Percentiles rank a stretch among this genome's conserved stretches.
phyloP scores from a whole-genome alignment of 1,284 basidiomycete genomes.

The Trichosporon sp. region DNA sequence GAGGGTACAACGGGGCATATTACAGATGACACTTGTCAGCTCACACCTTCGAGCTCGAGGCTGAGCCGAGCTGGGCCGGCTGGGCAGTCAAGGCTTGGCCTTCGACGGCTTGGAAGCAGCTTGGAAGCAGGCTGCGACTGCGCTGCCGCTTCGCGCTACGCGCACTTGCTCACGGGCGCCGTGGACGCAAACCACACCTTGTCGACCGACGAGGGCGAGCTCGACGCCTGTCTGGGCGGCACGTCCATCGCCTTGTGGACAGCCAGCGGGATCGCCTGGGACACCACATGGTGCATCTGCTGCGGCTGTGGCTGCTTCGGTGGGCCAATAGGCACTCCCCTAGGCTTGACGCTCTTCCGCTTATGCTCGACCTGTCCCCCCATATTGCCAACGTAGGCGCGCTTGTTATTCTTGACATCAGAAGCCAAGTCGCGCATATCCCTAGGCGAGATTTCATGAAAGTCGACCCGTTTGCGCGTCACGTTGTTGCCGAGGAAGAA shows the following conservation, averaged over 20 bases:
- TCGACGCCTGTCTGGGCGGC: neutral
- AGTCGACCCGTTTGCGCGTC: neutral
- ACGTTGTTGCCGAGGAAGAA: constrained; percentile 3
- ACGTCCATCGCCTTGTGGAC: too few species aligned
- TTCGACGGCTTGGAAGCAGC: too few species aligned
- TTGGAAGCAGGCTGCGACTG: too few species aligned
- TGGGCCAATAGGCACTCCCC: neutral
- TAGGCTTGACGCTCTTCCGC: neutral
- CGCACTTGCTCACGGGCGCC: neutral
- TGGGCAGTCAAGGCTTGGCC: too few species aligned
- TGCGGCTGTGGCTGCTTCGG: too few species aligned
- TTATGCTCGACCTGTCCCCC: neutral
- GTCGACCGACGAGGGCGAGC: neutral
- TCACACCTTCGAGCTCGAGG: too few species aligned
- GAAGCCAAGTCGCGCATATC: neutral
- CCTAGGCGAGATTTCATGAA: neutral
- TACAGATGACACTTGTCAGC: too few species aligned
- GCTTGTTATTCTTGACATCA: neutral
- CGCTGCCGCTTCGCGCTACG: too few species aligned
- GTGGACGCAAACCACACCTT: neutral
- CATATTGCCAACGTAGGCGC: neutral
- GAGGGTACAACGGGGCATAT: too few species aligned
- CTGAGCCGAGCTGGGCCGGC: too few species aligned
- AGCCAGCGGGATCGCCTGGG: too few species aligned
- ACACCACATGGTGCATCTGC: too few species aligned